These are phyloP conservation scores for Didymella segeticola DNA, from an alignment of 2,329 filamentous ascomycete genomes.

Conservation along the genomic window DNA sequence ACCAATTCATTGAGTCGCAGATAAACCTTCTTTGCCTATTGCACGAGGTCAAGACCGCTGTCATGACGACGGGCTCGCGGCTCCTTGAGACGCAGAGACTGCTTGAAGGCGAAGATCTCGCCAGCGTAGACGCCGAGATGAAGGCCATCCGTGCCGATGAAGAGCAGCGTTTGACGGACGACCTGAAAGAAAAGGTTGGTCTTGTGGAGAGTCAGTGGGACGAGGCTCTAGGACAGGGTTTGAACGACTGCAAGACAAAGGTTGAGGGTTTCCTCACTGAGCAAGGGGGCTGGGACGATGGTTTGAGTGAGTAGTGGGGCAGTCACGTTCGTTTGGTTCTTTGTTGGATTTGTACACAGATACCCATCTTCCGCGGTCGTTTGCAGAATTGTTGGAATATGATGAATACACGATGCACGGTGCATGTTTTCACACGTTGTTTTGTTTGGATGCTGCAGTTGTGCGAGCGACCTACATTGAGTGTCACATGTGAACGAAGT, in stretches of 20 bases:
- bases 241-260: constrained; percentile 75
- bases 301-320: constrained; percentile 47
- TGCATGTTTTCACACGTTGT: too few relatives aligned
- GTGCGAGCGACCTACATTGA: neutral
- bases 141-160: constrained; percentile 69
- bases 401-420: neutral
- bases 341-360: constrained; percentile 38
- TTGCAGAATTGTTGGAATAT: neutral
- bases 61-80: constrained; percentile 72
- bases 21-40: constrained; percentile 87
- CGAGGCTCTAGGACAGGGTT: constrained; percentile 79
- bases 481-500: neutral
- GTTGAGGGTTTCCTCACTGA: constrained; percentile 76
- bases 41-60: constrained; percentile 86
- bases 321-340: constrained; percentile 23
- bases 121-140: constrained; percentile 57
- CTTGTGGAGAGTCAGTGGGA: constrained; percentile 91
- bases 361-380: constrained; percentile 36
- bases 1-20: constrained; percentile 96
- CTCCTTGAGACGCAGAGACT: constrained; percentile 70
- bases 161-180: constrained; percentile 75
- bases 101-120: constrained; percentile 48
- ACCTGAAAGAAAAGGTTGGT: constrained; percentile 91
- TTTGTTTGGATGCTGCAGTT: neutral
- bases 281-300: constrained; percentile 88